Evolutionary conservation across 106 monocot species (phyloP), one percentile per base, ranked within the genome.

Genomic region (Cymbidium sinense): DNA sequence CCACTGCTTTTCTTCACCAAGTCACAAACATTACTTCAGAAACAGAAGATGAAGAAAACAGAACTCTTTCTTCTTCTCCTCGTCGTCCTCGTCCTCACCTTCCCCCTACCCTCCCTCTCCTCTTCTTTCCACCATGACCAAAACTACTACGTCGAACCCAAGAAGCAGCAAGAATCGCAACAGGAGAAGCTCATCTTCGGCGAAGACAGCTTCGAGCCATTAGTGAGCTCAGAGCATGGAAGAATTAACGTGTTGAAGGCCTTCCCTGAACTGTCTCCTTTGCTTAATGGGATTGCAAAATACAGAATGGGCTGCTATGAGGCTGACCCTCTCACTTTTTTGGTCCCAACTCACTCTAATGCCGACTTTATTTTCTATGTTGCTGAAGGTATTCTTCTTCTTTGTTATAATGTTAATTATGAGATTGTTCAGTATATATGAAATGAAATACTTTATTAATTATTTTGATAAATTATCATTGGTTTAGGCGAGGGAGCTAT

Each of bases 281-380:
- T 87, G 0, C 70, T 80, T 34, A 36, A 33, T 1, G 85, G 87
- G 34, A 80, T 87, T 29, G 85, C 41, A 30, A 83, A 83, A 30
- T 87, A 90, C 34, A 77, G 87, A 12, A 3, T 90, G 1, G 83
- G 75, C 9, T 28, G 78, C 0, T 33, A 87, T 0, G 87, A 90
- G 64, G 85, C 81, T 0, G 34, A 80, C 15, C 87, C 90, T 7
- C 31, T 77, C 17, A 81, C 90, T 4, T 90, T 90, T 58, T 3
- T 90, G 3, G 34, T 83, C 64, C 90, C 90, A 0, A 78, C 34
- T 34, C 87, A 90, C 34, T 44, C 36, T 33, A 88, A 91, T n/a
- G 82, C 88, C 0, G 91, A 88, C 0, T 41, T 25, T 0, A 20
- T 88, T 28, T 61, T 78, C 80, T 90, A 81, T 30, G 87, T 90